Conservation (phyloP, 23 red algal species). For the Gracilaria domingensis region DNA sequence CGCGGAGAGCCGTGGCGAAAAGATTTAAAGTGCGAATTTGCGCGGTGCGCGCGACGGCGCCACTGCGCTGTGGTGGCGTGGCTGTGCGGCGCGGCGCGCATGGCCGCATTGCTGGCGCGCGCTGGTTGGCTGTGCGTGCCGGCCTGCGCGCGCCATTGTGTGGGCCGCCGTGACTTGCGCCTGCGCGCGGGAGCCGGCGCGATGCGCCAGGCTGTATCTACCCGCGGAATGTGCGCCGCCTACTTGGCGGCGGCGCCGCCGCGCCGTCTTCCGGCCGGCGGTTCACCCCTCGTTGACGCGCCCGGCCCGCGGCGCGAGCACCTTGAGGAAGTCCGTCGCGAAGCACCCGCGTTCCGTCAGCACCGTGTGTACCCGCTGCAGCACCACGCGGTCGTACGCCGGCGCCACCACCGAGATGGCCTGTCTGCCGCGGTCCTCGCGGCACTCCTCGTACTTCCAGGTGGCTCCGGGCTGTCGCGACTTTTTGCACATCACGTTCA, state of each 20-base stretch:
- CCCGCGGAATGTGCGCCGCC: too few species aligned
- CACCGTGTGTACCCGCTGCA: slow-evolving; percentile 43
- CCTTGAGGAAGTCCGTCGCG: slow-evolving; percentile 47
- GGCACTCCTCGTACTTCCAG: slow-evolving; percentile 45
- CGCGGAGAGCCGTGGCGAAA: background rate
- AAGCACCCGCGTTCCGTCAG: slow-evolving; percentile 55
- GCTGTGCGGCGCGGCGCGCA: background rate
- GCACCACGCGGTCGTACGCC: slow-evolving; percentile 45
- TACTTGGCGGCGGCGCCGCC: too few species aligned
- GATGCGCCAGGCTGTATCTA: too few species aligned
- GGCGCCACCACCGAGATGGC: slow-evolving; percentile 34
- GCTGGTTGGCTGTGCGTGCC: background rate
- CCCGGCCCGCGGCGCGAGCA: slow-evolving; percentile 34
- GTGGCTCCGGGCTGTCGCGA: slow-evolving; percentile 23
- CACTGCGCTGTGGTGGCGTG: background rate
- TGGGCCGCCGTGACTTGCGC: background rate
- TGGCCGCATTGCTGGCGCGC: slow-evolving; percentile 9
- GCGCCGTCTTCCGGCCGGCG: too few species aligned
- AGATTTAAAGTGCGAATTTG: slow-evolving; percentile 41
- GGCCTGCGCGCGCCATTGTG: background rate
- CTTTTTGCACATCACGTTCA: slow-evolving; percentile 17
- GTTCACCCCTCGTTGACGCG: slow-evolving; percentile 7
- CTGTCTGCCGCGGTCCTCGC: slow-evolving; percentile 40
- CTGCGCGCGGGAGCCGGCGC: too few species aligned
- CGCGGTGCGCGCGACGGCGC: slow-evolving; percentile 6